Evolutionary conservation across 768 basidiomycete species (phyloP).

Genomic region (Xerocomus brunneocitrinus): DNA sequence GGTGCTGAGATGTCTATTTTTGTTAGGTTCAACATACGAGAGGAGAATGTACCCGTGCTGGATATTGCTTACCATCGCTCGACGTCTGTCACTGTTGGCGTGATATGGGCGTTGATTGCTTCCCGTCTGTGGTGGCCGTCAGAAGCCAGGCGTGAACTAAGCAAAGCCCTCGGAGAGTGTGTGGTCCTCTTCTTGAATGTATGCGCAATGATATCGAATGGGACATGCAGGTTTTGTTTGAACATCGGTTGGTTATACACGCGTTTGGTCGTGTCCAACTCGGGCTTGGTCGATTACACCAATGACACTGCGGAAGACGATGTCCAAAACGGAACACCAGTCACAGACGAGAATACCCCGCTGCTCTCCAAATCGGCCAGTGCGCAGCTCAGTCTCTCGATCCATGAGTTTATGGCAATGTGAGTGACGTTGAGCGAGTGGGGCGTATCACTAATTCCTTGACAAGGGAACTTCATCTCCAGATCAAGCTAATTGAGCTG

Average conservation of each 20-base stretch:
- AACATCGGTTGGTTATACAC: constrained; percentile 96
- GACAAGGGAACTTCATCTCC: constrained; percentile 88
- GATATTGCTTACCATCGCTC: constrained; percentile 75
- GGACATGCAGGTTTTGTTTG: constrained; percentile 67
- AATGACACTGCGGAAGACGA: constrained; percentile 18
- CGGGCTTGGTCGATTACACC: constrained; percentile 52
- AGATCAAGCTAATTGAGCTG: constrained; percentile 83
- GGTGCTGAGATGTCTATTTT: neutral
- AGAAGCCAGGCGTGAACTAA: constrained; percentile 85
- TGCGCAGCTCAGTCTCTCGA: constrained; percentile 53
- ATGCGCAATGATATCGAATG: neutral
- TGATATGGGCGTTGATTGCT: constrained; percentile 84
- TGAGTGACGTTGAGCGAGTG: constrained; percentile 30
- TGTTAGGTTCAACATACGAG: constrained; percentile 73
- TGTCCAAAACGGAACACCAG: neutral
- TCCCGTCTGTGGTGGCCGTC: constrained; percentile 95
- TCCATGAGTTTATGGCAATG: constrained; percentile 92
- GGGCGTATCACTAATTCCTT: neutral
- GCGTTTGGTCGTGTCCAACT: constrained; percentile 83
- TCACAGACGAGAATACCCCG: constrained; percentile 29
- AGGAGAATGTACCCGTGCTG: constrained; percentile 55
- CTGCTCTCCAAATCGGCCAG: constrained; percentile 34
- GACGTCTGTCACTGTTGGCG: constrained; percentile 76
- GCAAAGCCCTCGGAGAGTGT: constrained; percentile 82
- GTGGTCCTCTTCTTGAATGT: constrained; percentile 21